phyloP scores from a whole-genome alignment of 306 rosid genomes.

The Potentilla sterilis region DNA sequence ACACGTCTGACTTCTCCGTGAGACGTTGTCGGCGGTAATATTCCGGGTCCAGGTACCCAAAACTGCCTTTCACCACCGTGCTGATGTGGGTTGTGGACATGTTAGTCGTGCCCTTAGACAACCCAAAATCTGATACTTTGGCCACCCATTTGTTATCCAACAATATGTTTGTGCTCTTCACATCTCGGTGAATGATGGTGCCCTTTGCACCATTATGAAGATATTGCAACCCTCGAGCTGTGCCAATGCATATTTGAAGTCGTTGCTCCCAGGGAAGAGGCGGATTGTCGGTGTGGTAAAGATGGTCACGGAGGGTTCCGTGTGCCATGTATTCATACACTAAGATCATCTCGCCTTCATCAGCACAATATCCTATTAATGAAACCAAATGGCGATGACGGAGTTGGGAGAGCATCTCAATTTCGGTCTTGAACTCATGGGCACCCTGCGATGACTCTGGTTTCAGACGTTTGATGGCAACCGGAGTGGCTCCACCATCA shows the following conservation, averaged over 20 bases:
- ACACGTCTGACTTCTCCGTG: slow-evolving; percentile 44
- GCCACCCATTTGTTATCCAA: slow-evolving; percentile 40
- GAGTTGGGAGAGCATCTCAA: slow-evolving; percentile 35
- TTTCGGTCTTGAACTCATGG: slow-evolving; percentile 39
- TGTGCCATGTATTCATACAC: slow-evolving; percentile 31
- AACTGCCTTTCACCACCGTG: slow-evolving; percentile 43
- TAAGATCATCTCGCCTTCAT: slow-evolving; percentile 26
- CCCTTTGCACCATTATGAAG: slow-evolving; percentile 19
- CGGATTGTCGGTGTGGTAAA: slow-evolving; percentile 11
- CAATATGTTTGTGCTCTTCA: slow-evolving; percentile 36
- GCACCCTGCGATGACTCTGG: slow-evolving; percentile 36
- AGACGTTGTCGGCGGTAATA: slow-evolving; percentile 30
- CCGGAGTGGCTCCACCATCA: background rate
- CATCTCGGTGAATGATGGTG: slow-evolving; percentile 34
- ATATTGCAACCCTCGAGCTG: slow-evolving; percentile 28
- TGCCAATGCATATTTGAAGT: slow-evolving; percentile 28
- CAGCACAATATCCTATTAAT: slow-evolving; percentile 23
- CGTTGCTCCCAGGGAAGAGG: slow-evolving; percentile 31
- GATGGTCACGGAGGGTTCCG: slow-evolving; percentile 21
- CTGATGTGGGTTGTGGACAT: slow-evolving; percentile 30
- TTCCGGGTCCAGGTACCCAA: slow-evolving; percentile 49
- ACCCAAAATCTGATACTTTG: slow-evolving; percentile 46
- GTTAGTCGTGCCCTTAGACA: slow-evolving; percentile 31
- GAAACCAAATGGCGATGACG: slow-evolving; percentile 35
- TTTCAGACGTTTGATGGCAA: slow-evolving; percentile 39